Evolutionary conservation across 352 stramenopile species (phyloP).

Genomic region (Paralagenidium karlingii): DNA sequence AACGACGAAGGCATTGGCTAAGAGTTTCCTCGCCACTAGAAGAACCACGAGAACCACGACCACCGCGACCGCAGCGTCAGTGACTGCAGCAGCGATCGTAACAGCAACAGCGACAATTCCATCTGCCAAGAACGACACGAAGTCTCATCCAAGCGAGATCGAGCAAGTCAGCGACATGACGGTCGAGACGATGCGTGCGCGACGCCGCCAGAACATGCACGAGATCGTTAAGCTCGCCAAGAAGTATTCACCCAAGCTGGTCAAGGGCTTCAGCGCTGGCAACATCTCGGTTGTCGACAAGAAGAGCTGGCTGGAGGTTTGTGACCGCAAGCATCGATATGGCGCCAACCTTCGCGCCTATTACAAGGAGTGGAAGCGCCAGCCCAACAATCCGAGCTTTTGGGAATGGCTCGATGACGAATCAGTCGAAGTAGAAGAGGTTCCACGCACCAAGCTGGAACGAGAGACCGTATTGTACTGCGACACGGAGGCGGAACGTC

Average conservation of each 20-base stretch:
- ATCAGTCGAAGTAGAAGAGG: conserved; percentile 71
- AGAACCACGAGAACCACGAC: too few species aligned
- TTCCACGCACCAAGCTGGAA: conserved; percentile 89
- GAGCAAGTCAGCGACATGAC: too few species aligned
- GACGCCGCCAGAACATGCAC: conserved; percentile 73
- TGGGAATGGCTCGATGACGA: conserved; percentile 85
- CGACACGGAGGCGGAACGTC: conserved; percentile 74
- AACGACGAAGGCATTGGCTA: too few species aligned
- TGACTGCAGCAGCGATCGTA: too few species aligned
- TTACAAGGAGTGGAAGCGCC: conserved; percentile 94
- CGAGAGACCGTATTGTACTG: conserved; percentile 93
- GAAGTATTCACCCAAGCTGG: conserved; percentile 81
- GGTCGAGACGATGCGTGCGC: conserved; percentile 53
- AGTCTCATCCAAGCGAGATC: background rate
- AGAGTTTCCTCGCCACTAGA: too few species aligned
- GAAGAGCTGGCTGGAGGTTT: conserved; percentile 84
- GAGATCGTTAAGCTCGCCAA: conserved; percentile 82
- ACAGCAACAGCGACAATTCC: too few species aligned
- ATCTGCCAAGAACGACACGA: too few species aligned
- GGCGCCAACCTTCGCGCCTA: conserved; percentile 95
- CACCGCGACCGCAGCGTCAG: too few species aligned
- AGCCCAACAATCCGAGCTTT: conserved; percentile 65
- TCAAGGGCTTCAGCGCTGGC: conserved; percentile 79
- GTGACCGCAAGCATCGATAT: conserved; percentile 85
- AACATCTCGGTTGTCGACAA: conserved; percentile 88